Percentiles rank a stretch among this genome's conserved stretches.
Evolutionary conservation across 257 asterid species (phyloP).

Genomic region (Solanum bulbocastanum): DNA sequence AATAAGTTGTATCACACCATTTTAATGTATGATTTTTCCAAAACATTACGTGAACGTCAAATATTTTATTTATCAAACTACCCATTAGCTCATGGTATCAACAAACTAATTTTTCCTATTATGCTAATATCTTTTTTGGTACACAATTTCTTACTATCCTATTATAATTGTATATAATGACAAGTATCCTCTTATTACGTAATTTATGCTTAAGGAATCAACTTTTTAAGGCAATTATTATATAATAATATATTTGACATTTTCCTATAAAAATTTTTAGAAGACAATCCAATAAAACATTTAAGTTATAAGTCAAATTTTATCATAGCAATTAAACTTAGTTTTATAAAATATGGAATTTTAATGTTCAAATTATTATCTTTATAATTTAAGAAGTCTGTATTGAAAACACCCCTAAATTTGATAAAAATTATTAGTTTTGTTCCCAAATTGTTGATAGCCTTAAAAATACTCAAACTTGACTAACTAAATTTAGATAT

Average conservation of each 20-base stretch:
- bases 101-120: background rate
- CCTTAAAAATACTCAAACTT: no score
- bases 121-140: background rate
- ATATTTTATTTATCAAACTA: background rate
- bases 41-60: background rate
- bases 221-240: background rate
- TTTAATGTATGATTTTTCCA: accelerated
- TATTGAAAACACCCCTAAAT: no score
- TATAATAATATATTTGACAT: background rate
- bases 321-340: no score
- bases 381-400: no score
- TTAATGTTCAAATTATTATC: no score
- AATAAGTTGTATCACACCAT: background rate
- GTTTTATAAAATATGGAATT: no score
- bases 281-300: background rate
- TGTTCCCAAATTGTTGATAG: no score
- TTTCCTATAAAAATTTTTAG: no score
- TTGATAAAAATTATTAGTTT: no score
- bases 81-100: background rate
- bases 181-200: background rate
- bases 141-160: background rate
- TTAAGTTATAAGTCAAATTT: no score
- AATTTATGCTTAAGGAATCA: slow-evolving; percentile 10
- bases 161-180: background rate
- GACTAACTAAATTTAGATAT: no score